phyloP scores from a whole-genome alignment of 192 early-diverging fungal species.

The Podila epigama region DNA sequence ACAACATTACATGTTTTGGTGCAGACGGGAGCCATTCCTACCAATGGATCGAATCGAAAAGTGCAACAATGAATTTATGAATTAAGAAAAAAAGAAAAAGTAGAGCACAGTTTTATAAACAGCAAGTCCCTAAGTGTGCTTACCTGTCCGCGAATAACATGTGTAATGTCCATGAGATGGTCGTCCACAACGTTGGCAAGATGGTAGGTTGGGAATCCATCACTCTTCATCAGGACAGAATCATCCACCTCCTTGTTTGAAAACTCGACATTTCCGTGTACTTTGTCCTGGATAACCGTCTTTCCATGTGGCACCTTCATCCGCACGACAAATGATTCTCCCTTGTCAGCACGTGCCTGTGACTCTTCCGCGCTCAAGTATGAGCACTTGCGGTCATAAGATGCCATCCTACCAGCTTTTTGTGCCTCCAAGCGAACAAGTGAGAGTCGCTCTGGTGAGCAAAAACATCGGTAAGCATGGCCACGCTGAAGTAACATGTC shows the following conservation, averaged over 20 bases:
- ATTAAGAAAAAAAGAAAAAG: neutral
- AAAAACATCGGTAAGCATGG: conserved; percentile 92
- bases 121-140: neutral
- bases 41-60: too few relatives aligned
- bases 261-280: conserved; percentile 80
- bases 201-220: conserved; percentile 94
- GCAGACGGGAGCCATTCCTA: conserved; percentile 94
- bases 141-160: conserved; percentile 90
- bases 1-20: conserved; percentile 89
- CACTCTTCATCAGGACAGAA: conserved; percentile 88
- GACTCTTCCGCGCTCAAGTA: conserved; percentile 72
- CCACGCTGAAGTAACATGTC: conserved; percentile 70
- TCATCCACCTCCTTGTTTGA: conserved; percentile 84
- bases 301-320: conserved; percentile 69
- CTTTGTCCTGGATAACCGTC: conserved; percentile 70
- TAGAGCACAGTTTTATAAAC: too few relatives aligned
- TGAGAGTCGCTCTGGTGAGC: conserved; percentile 72
- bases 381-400: conserved; percentile 85
- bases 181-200: conserved; percentile 96
- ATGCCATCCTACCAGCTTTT: conserved; percentile 61
- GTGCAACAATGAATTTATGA: neutral
- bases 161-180: conserved; percentile 88
- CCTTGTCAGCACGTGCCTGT: conserved; percentile 61
- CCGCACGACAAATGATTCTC: conserved; percentile 74
- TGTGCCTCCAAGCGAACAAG: conserved; percentile 60